phyloP scores from a whole-genome alignment of 2,329 filamentous ascomycete genomes.

The Pestalotiopsis sp. region DNA sequence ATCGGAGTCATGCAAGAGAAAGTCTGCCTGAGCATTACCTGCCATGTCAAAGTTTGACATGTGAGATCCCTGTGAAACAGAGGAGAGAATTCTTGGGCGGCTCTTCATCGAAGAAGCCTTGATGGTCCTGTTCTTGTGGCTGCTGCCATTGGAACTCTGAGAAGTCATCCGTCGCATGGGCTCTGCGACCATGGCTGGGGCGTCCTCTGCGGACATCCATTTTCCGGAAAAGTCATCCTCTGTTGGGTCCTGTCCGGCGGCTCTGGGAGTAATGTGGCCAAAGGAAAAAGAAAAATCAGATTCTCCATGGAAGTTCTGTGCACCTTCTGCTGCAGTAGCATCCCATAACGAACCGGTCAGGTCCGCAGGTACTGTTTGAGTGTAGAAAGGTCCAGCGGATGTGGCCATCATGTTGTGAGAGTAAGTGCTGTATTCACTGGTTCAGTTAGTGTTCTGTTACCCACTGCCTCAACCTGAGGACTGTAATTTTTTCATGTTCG shows the following conservation, averaged over 20 bases:
- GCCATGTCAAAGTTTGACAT: conserved; percentile 55
- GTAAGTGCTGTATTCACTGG: conserved; percentile 59
- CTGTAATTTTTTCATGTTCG: conserved; percentile 21
- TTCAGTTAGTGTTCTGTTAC: conserved; percentile 59
- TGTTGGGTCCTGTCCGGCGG: conserved; percentile 45
- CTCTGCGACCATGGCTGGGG: conserved; percentile 39
- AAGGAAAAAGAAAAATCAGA: conserved; percentile 56
- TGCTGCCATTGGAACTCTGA: conserved; percentile 47
- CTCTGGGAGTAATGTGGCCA: conserved; percentile 57
- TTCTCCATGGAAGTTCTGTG: conserved; percentile 63
- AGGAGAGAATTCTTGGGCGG: conserved; percentile 47
- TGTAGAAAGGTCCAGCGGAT: conserved; percentile 57
- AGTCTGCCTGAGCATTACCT: conserved; percentile 56
- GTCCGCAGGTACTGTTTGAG: conserved; percentile 63
- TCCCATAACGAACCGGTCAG: conserved; percentile 59
- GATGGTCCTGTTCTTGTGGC: conserved; percentile 46
- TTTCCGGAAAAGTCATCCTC: conserved; percentile 51
- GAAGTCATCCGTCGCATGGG: conserved; percentile 49
- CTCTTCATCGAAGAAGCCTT: conserved; percentile 45
- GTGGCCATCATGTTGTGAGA: conserved; percentile 52
- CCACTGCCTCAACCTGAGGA: conserved; percentile 38
- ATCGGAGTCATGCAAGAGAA: conserved; percentile 53
- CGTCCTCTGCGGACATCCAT: conserved; percentile 45
- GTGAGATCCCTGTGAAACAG: conserved; percentile 50
- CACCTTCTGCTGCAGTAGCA: conserved; percentile 57